Conservation (phyloP, 2,329 filamentous ascomycete species). For the Phyllosticta ampelicida region DNA sequence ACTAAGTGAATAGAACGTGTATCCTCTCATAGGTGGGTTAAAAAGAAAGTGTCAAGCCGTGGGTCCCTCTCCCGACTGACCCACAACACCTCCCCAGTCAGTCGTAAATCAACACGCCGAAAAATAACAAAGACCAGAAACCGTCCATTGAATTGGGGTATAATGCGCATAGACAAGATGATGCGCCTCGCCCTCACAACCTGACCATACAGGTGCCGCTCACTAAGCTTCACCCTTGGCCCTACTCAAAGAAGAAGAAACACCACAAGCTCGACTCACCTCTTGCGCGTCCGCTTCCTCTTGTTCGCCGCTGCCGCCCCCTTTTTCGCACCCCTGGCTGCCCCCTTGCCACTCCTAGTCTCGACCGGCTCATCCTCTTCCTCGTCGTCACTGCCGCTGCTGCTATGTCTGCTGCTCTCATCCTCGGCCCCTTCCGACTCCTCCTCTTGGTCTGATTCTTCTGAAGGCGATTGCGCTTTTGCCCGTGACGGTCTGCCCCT, state of each 20-base stretch:
- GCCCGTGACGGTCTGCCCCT: neutral
- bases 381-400: constrained; percentile 12
- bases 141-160: too few species aligned
- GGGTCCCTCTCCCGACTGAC: too few species aligned
- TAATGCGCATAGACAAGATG: too few species aligned
- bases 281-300: constrained; percentile 3
- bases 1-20: too few species aligned
- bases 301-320: neutral
- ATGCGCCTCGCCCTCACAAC: too few species aligned
- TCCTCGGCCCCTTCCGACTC: constrained; percentile 16
- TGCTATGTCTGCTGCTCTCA: constrained; percentile 13
- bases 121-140: too few species aligned
- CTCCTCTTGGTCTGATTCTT: constrained; percentile 14
- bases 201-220: too few species aligned
- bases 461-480: constrained; percentile 1
- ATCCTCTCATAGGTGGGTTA: too few species aligned
- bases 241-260: neutral
- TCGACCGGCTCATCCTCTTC: constrained; percentile 14
- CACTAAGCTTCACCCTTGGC: too few species aligned
- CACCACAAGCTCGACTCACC: neutral
- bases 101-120: too few species aligned
- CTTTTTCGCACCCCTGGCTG: neutral
- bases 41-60: too few species aligned
- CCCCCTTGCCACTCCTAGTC: neutral
- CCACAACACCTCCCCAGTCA: too few species aligned